Conservation (phyloP, 345 rosid species). For the Capsella bursapastoris region DNA sequence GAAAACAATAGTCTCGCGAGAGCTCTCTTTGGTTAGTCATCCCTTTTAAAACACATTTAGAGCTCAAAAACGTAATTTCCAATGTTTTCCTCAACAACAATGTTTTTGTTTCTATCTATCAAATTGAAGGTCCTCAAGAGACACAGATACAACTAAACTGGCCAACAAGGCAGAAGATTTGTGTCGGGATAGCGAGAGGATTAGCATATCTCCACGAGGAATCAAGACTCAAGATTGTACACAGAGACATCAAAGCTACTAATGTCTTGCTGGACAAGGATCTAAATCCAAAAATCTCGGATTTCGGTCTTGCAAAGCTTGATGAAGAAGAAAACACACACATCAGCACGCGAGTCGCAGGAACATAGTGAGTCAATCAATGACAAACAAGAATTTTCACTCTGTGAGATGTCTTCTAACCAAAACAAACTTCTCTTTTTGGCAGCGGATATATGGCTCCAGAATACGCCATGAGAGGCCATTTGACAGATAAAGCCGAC, state of each 20-base stretch:
- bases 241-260: conserved; percentile 60
- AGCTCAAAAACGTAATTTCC: neutral
- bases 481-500: conserved; percentile 53
- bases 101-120: neutral
- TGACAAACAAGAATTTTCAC: neutral
- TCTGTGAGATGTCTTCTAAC: neutral
- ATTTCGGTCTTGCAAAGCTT: conserved; percentile 60
- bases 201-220: conserved; percentile 57
- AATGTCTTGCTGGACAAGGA: conserved; percentile 54
- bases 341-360: conserved; percentile 57
- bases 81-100: neutral
- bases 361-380: conserved; percentile 49
- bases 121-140: conserved; percentile 42
- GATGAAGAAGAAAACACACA: conserved; percentile 57
- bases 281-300: conserved; percentile 52
- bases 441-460: conserved; percentile 4
- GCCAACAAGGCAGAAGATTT: conserved; percentile 51
- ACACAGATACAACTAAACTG: conserved; percentile 47
- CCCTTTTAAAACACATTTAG: neutral
- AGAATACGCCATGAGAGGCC: conserved; percentile 55
- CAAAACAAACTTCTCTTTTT: neutral
- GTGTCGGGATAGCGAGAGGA: conserved; percentile 59
- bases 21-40: conserved; percentile 52
- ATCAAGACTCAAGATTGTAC: conserved; percentile 55
- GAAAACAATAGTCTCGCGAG: conserved; percentile 61